These are phyloP conservation scores for Spizellomyces sp. DNA, from an alignment of 192 early-diverging fungal genomes.

Conservation along the genomic window DNA sequence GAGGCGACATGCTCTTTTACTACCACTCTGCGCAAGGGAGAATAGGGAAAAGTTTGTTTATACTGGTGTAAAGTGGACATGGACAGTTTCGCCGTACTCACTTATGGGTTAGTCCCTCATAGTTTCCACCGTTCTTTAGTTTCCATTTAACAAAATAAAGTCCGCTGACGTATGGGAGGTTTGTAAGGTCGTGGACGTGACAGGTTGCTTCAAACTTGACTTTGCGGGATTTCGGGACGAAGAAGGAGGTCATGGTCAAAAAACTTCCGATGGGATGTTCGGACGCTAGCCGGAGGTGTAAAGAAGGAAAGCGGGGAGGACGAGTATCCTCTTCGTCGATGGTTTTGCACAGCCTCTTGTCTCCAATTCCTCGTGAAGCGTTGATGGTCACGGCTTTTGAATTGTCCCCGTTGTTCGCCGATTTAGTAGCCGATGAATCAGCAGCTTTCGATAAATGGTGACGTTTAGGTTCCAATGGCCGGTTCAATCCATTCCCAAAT, in stretches of 20 bases:
- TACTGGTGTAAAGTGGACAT: not conserved
- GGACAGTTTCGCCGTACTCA: not conserved
- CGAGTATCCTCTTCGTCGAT: too few species aligned
- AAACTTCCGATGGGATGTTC: too few species aligned
- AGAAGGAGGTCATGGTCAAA: slow-evolving; percentile 44
- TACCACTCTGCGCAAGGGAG: slow-evolving; percentile 35
- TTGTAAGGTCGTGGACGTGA: slow-evolving; percentile 74
- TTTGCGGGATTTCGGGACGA: slow-evolving; percentile 72
- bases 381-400: too few species aligned
- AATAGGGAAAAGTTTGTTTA: not conserved
- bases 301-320: too few species aligned
- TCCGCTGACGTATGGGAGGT: slow-evolving; percentile 79
- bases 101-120: slow-evolving; percentile 23
- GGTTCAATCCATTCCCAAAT: too few species aligned
- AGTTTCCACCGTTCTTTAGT: slow-evolving; percentile 40
- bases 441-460: too few species aligned
- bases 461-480: too few species aligned
- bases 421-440: too few species aligned
- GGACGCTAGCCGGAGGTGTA: too few species aligned
- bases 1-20: slow-evolving; percentile 61
- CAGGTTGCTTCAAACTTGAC: slow-evolving; percentile 65
- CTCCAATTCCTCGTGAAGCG: too few species aligned
- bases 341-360: too few species aligned
- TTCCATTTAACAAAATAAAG: slow-evolving; percentile 82
- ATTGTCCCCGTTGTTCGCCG: too few species aligned